A percentile compares a stretch with the other conserved stretches of the same genome.
These are phyloP conservation scores for Emericellopsis terricola DNA, from an alignment of 495 filamentous ascomycete genomes.

Conservation along the genomic window DNA sequence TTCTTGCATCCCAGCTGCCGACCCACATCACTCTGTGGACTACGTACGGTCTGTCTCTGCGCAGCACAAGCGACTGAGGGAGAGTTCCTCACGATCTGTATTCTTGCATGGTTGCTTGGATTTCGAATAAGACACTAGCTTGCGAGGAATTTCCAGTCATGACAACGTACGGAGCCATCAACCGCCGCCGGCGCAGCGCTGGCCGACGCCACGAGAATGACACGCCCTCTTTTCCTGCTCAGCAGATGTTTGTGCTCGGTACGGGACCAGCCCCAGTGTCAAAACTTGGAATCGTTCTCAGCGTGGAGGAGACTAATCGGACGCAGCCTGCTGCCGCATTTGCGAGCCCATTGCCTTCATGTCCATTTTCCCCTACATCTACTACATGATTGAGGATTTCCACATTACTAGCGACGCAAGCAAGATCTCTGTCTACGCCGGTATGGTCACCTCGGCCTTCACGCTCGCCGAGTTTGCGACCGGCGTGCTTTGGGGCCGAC, in stretches of 20 bases:
- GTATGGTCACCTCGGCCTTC: conserved; percentile 93
- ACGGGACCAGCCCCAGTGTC: neutral
- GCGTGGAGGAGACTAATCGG: conserved; percentile 11
- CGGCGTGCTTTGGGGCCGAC: conserved; percentile 75
- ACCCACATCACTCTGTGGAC: no score
- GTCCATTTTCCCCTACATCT: conserved; percentile 98
- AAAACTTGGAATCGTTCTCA: neutral
- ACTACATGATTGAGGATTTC: conserved; percentile 93
- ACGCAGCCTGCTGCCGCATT: conserved; percentile 68
- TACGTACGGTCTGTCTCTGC: no score
- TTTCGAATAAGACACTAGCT: no score
- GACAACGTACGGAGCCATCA: neutral
- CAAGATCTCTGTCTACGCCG: conserved; percentile 80
- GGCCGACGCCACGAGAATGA: neutral
- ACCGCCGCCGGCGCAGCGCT: neutral
- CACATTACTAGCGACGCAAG: conserved; percentile 58
- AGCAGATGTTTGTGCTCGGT: conserved; percentile 5
- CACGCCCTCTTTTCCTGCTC: conserved; percentile 1
- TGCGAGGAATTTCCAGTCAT: neutral
- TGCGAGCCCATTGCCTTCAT: conserved; percentile 99
- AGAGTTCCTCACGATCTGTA: no score
- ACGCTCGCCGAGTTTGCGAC: conserved; percentile 89
- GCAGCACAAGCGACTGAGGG: no score
- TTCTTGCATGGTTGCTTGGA: no score
- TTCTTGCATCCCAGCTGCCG: no score